phyloP scores from a whole-genome alignment of 345 rosid species.

The Pistacia integerrima region DNA sequence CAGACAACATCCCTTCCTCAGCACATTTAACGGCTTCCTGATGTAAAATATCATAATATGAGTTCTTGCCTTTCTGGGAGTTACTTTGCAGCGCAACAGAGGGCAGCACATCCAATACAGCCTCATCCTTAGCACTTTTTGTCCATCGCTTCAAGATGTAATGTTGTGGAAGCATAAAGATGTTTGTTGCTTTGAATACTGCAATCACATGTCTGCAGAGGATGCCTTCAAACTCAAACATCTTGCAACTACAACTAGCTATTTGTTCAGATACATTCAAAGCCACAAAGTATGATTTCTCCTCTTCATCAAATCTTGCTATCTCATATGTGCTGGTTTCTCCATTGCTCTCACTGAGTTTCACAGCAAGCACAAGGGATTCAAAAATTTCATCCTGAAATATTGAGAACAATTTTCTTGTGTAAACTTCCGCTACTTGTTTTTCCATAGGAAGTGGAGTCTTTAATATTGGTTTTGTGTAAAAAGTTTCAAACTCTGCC shows the following conservation, averaged over 20 bases:
- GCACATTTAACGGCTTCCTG: conserved; percentile 38
- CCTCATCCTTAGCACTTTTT: conserved; percentile 29
- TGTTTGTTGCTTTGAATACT: conserved; percentile 27
- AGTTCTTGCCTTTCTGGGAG: conserved; percentile 23
- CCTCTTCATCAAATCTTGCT: conserved; percentile 36
- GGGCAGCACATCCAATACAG: conserved; percentile 19
- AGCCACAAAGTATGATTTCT: conserved; percentile 15
- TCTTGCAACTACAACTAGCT: conserved; percentile 36
- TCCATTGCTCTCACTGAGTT: conserved; percentile 21
- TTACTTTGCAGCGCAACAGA: conserved; percentile 15
- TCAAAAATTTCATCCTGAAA: conserved; percentile 39
- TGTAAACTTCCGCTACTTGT: conserved; percentile 37
- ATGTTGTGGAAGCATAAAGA: conserved; percentile 28
- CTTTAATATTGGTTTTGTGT: conserved; percentile 30
- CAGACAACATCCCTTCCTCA: conserved; percentile 33
- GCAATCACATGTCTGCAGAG: conserved; percentile 36
- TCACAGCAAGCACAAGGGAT: conserved; percentile 34
- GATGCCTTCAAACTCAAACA: conserved; percentile 37
- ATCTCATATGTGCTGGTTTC: conserved; percentile 22
- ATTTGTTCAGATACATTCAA: conserved; percentile 23
- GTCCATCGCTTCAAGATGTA: conserved; percentile 37
- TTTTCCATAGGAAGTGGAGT: conserved; percentile 43
- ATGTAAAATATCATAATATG: conserved; percentile 27
- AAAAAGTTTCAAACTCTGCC: conserved; percentile 31
- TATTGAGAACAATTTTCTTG: conserved; percentile 25